Percentiles rank a stretch among this genome's conserved stretches.
Evolutionary conservation across 495 filamentous ascomycete species (phyloP).

Genomic region (Parachaetomium inaequale): DNA sequence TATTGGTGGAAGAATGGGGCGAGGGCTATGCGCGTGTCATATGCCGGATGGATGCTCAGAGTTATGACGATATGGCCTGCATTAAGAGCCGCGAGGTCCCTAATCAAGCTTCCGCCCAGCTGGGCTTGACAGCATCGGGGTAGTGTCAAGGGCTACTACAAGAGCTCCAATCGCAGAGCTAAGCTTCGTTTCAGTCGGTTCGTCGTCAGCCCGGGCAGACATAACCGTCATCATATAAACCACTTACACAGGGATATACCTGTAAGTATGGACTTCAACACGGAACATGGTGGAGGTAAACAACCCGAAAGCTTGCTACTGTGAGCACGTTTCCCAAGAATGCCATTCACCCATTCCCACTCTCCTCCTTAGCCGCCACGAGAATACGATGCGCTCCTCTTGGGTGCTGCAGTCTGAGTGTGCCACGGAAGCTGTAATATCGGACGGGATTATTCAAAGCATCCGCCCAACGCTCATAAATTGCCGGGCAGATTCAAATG

Average conservation of each 20-base stretch:
- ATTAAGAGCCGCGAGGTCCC: background rate
- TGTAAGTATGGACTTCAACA: background rate
- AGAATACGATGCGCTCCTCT: background rate
- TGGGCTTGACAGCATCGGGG: background rate
- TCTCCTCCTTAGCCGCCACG: background rate
- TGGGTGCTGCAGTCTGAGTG: background rate
- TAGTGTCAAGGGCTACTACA: background rate
- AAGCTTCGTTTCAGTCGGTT: background rate
- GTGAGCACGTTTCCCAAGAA: too few relatives aligned
- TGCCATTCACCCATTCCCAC: background rate
- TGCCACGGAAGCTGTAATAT: background rate
- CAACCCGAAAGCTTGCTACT: too few relatives aligned
- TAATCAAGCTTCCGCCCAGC: background rate
- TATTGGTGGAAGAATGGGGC: conserved; percentile 14
- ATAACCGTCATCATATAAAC: background rate
- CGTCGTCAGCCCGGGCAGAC: background rate
- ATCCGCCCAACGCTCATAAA: background rate
- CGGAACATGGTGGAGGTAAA: too few relatives aligned
- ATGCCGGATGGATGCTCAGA: background rate
- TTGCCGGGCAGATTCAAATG: background rate
- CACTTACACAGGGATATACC: background rate
- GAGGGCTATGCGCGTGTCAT: conserved; percentile 5
- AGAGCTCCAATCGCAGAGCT: background rate
- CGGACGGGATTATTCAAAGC: background rate
- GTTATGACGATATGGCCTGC: background rate